These are phyloP conservation scores for Gautieria morchelliformis DNA, from an alignment of 768 basidiomycete genomes.

Conservation along the genomic window DNA sequence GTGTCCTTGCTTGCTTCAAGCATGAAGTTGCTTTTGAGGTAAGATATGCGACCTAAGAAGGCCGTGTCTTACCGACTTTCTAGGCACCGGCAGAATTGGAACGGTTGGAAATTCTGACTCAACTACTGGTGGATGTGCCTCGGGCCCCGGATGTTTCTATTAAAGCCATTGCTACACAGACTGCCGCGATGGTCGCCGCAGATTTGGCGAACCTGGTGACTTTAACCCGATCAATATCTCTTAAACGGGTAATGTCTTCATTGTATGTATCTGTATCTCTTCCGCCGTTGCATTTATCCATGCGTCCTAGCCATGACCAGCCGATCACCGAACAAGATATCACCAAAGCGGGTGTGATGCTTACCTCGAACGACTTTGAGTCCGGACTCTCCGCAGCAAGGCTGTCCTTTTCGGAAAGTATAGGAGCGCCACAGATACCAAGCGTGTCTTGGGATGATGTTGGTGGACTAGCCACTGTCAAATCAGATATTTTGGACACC, in stretches of 20 bases:
- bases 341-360: conserved; percentile 25
- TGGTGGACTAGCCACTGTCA: conserved; percentile 81
- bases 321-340: conserved; percentile 11
- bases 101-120: conserved; percentile 49
- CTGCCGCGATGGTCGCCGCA: conserved; percentile 79
- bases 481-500: conserved; percentile 90
- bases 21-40: conserved; percentile 76
- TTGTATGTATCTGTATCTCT: conserved; percentile 1
- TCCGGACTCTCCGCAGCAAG: conserved; percentile 62
- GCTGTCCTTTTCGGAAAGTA: conserved; percentile 76
- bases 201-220: conserved; percentile 67
- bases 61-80: not conserved
- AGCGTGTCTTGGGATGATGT: conserved; percentile 96
- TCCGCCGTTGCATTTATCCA: not conserved
- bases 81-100: conserved; percentile 79
- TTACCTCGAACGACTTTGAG: conserved; percentile 57
- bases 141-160: conserved; percentile 75
- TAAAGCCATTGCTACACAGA: conserved; percentile 66
- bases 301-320: not conserved
- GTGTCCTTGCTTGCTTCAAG: conserved; percentile 68
- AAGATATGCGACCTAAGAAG: not conserved
- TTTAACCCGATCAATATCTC: conserved; percentile 45
- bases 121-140: conserved; percentile 28
- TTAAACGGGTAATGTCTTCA: conserved; percentile 32
- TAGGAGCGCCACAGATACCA: conserved; percentile 96